Conservation (phyloP, 352 stramenopile genomes). For the Pythium phragmiticola region DNA sequence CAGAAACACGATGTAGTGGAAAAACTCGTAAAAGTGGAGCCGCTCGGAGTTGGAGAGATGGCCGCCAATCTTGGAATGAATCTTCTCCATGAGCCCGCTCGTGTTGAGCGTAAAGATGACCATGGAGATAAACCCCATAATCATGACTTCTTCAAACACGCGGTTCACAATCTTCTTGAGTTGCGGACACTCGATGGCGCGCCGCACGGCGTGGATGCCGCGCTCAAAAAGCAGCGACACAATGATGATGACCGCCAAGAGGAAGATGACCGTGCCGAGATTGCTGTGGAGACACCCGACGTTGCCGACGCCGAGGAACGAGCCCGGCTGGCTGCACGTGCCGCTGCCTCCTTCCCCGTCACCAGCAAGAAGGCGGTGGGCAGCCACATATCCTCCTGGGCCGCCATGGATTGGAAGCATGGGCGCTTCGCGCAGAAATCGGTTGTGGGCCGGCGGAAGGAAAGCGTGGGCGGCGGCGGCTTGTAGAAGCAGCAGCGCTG, state of each 20-base stretch:
- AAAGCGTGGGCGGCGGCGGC: not conserved
- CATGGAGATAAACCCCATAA: slow-evolving; percentile 88
- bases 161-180: slow-evolving; percentile 82
- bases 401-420: not conserved
- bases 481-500: not conserved
- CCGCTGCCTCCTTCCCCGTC: not conserved
- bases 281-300: slow-evolving; percentile 74
- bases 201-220: slow-evolving; percentile 47
- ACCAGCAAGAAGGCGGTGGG: not conserved
- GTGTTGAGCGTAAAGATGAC: slow-evolving; percentile 88
- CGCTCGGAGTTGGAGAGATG: slow-evolving; percentile 54
- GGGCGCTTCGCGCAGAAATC: not conserved
- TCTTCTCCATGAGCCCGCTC: slow-evolving; percentile 53
- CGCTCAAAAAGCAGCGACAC: slow-evolving; percentile 68
- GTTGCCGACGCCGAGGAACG: slow-evolving; percentile 84
- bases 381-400: not conserved
- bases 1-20: slow-evolving; percentile 89
- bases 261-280: slow-evolving; percentile 66
- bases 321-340: slow-evolving; percentile 46
- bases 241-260: slow-evolving; percentile 73
- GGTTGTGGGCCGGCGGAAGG: not conserved
- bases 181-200: slow-evolving; percentile 69
- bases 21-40: slow-evolving; percentile 89
- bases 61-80: slow-evolving; percentile 42
- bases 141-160: slow-evolving; percentile 88